Conservation (phyloP, 331 rosid species). For the Erythrophleum ivorense region DNA sequence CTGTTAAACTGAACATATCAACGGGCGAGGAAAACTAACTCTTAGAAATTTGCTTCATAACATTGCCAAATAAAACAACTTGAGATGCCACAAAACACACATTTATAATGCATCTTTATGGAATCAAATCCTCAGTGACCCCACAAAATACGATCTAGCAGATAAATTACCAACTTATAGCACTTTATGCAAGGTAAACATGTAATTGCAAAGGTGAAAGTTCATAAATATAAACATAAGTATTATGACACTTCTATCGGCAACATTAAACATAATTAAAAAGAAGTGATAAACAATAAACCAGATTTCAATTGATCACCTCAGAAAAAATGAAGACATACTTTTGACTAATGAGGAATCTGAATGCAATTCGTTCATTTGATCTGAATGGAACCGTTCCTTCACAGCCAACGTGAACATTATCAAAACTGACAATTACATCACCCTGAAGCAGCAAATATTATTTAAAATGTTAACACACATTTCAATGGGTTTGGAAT, state of each 20-base stretch:
- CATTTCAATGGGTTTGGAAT: conserved; percentile 10
- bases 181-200: not conserved
- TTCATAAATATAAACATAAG: conserved; percentile 14
- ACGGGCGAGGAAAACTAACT: conserved; percentile 10
- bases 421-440: conserved; percentile 94
- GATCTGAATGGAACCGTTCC: conserved; percentile 96
- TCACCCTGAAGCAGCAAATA: conserved; percentile 75
- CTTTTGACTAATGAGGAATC: conserved; percentile 96
- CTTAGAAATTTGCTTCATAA: conserved; percentile 17
- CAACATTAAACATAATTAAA: conserved; percentile 18
- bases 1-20: conserved; percentile 30
- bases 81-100: conserved; percentile 18
- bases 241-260: not conserved
- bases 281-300: not conserved
- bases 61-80: conserved; percentile 14
- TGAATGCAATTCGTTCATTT: conserved; percentile 92
- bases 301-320: conserved; percentile 24
- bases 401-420: conserved; percentile 81
- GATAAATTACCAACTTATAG: not conserved
- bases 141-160: not conserved
- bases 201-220: conserved; percentile 28
- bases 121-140: conserved; percentile 26
- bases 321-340: conserved; percentile 46
- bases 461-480: conserved; percentile 31
- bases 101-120: not conserved